These are phyloP conservation scores for Zygoascus hellenicus DNA, from an alignment of 1,139 yeast genomes.

Conservation along the genomic window DNA sequence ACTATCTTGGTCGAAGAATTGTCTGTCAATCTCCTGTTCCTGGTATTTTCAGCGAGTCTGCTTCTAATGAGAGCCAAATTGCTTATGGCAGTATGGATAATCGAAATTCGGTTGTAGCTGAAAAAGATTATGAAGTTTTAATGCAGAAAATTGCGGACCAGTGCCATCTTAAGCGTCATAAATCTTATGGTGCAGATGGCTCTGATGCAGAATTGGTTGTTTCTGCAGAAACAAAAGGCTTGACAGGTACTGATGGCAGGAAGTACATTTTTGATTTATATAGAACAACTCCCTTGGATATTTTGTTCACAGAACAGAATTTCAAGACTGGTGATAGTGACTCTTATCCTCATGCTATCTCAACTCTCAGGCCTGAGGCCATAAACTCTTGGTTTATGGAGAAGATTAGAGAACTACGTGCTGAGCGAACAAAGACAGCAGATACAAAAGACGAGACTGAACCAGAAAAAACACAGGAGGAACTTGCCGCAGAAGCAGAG, in stretches of 20 bases:
- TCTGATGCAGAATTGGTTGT: constrained; percentile 49
- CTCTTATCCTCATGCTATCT: constrained; percentile 76
- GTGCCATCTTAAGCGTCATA: constrained; percentile 72
- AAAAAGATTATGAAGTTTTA: constrained; percentile 47
- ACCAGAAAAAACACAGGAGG: constrained; percentile 28
- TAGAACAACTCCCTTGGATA: constrained; percentile 79
- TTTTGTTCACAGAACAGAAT: constrained; percentile 58
- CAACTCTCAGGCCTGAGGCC: constrained; percentile 79
- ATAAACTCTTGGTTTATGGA: constrained; percentile 85
- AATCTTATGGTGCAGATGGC: constrained; percentile 43
- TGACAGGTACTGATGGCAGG: constrained; percentile 79
- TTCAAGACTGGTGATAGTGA: constrained; percentile 35
- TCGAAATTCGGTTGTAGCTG: constrained; percentile 42
- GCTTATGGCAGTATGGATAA: constrained; percentile 73
- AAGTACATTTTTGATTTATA: constrained; percentile 78
- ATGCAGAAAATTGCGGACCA: constrained; percentile 62
- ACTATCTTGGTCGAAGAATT: constrained; percentile 81
- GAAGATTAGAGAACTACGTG: constrained; percentile 50
- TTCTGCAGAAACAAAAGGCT: constrained; percentile 79
- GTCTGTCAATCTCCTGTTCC: constrained; percentile 96
- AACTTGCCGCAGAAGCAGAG: constrained; percentile 45
- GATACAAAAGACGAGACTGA: constrained; percentile 19
- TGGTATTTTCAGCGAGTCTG: constrained; percentile 65
- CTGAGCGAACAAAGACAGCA: constrained; percentile 17
- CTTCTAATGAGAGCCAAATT: constrained; percentile 45